Evolutionary conservation across 2,329 filamentous ascomycete genomes (phyloP).

Genomic region (Elsinoe necatrix): DNA sequence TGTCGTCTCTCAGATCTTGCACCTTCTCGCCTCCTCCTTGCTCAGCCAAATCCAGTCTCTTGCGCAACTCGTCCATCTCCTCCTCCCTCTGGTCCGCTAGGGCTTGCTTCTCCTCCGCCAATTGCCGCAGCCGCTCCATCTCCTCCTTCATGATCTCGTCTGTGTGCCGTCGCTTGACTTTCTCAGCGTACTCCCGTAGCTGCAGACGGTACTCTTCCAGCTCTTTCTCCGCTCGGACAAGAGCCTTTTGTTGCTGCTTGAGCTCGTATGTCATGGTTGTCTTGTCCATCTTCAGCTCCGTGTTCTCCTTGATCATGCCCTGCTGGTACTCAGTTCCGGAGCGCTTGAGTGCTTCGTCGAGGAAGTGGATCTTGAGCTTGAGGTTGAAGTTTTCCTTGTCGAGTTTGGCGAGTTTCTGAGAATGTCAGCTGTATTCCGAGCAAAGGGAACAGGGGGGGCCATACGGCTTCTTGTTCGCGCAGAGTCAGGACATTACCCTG

Average conservation of each 20-base stretch:
- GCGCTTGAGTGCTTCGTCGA: conserved; percentile 83
- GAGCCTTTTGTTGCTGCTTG: conserved; percentile 73
- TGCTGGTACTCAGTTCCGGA: conserved; percentile 85
- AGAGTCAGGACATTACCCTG: conserved; percentile 86
- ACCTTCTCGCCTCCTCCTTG: conserved; percentile 25
- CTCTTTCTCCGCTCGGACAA: conserved; percentile 75
- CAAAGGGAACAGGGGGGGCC: conserved; percentile 20
- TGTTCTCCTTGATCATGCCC: conserved; percentile 84
- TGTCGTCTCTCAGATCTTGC: conserved; percentile 39
- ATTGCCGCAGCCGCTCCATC: conserved; percentile 40
- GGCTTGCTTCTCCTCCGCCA: conserved; percentile 37
- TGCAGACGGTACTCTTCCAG: conserved; percentile 76
- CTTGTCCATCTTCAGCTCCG: conserved; percentile 87
- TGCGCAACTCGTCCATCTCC: conserved; percentile 36
- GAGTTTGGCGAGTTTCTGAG: conserved; percentile 75
- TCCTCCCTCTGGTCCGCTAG: conserved; percentile 34
- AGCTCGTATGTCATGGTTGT: conserved; percentile 84
- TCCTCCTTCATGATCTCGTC: conserved; percentile 62
- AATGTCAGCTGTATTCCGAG: conserved; percentile 13
- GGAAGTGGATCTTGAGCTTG: conserved; percentile 93
- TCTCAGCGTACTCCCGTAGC: conserved; percentile 73
- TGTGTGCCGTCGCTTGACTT: conserved; percentile 62
- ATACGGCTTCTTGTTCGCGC: conserved; percentile 84
- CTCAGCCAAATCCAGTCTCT: conserved; percentile 32
- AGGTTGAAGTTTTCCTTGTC: conserved; percentile 98